Conservation (phyloP, 2,329 filamentous ascomycete species). For the Aspergillus spinulosporus region DNA sequence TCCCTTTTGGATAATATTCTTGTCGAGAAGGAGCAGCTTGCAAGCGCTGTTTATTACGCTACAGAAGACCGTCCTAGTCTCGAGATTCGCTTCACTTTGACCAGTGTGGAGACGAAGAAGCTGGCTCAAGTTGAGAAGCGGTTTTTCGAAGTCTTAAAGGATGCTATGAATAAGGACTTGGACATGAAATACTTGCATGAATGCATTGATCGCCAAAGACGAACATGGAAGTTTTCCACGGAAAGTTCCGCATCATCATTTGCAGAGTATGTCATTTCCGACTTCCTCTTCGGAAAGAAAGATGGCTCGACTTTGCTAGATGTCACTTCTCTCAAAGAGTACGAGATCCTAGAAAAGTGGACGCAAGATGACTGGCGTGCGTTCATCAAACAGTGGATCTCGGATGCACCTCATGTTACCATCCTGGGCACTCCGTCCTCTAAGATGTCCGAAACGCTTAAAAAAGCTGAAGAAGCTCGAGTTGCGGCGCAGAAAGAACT, state of each 20-base stretch:
- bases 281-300: constrained; percentile 85
- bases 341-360: constrained; percentile 75
- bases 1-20: constrained; percentile 87
- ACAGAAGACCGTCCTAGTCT: constrained; percentile 78
- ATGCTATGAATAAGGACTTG: constrained; percentile 73
- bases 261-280: constrained; percentile 80
- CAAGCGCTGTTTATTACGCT: constrained; percentile 78
- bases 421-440: constrained; percentile 84
- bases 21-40: constrained; percentile 89
- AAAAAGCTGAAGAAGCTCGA: constrained; percentile 75
- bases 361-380: constrained; percentile 77
- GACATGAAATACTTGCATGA: constrained; percentile 90
- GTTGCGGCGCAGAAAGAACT: constrained; percentile 75
- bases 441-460: constrained; percentile 75
- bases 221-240: constrained; percentile 78
- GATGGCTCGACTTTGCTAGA: constrained; percentile 74
- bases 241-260: constrained; percentile 82
- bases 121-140: constrained; percentile 80
- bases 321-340: constrained; percentile 54
- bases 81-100: constrained; percentile 82
- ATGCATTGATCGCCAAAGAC: constrained; percentile 77
- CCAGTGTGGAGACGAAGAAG: constrained; percentile 82
- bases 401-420: constrained; percentile 81
- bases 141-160: constrained; percentile 77
- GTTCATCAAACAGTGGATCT: constrained; percentile 81